Conservation (phyloP, 2,329 filamentous ascomycete species). For the Colletotrichum noveboracense region DNA sequence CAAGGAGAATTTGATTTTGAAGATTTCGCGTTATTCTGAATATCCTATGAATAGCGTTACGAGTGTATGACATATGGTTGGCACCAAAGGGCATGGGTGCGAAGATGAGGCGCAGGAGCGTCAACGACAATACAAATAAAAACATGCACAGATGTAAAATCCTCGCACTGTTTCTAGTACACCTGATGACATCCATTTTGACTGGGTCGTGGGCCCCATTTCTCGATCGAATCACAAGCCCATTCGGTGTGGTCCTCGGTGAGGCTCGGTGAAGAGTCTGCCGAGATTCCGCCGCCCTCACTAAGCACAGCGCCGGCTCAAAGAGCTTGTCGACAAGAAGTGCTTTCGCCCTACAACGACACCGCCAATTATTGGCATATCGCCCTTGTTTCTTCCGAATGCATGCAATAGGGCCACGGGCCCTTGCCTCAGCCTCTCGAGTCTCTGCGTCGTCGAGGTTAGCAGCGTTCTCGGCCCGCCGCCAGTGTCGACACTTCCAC, state of each 20-base stretch:
- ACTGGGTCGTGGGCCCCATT: background rate
- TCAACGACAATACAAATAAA: background rate
- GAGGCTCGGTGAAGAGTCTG: slow-evolving; percentile 17
- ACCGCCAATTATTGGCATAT: slow-evolving; percentile 22
- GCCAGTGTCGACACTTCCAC: slow-evolving; percentile 23
- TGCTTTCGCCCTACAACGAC: slow-evolving; percentile 4
- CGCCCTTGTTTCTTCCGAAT: slow-evolving; percentile 25
- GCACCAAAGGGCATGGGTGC: background rate
- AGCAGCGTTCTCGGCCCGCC: slow-evolving; percentile 8
- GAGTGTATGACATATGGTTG: background rate
- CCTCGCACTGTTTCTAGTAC: background rate
- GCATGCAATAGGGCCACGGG: slow-evolving; percentile 28
- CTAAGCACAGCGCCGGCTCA: slow-evolving; percentile 10
- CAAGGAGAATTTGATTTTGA: background rate
- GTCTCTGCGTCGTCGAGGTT: slow-evolving; percentile 13
- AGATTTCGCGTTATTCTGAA: slow-evolving; percentile 12
- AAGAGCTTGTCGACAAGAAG: background rate
- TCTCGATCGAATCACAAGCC: background rate
- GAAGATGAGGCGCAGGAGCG: background rate
- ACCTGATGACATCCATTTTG: background rate
- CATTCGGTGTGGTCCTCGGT: slow-evolving; percentile 9
- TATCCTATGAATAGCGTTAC: background rate
- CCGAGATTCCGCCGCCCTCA: slow-evolving; percentile 21
- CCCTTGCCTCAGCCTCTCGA: slow-evolving; percentile 25
- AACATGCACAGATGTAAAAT: background rate